Evolutionary conservation across 345 rosid genomes (phyloP).

Genomic region (Toxicodendron radicans): DNA sequence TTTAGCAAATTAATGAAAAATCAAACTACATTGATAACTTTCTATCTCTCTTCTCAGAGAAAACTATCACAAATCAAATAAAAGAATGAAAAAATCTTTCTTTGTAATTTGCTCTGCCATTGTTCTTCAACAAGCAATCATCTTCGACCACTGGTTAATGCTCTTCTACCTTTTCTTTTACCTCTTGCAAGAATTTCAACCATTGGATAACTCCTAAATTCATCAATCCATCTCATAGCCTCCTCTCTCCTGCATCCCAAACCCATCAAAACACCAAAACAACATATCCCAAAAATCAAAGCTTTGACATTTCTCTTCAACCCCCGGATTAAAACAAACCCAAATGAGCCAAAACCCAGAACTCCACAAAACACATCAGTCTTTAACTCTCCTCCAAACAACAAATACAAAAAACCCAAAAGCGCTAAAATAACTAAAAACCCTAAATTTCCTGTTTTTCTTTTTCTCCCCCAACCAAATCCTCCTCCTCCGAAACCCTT

Average conservation of each 20-base stretch:
- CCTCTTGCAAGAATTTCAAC: constrained; percentile 24
- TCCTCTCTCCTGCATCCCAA: constrained; percentile 29
- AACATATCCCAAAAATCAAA: constrained; percentile 38
- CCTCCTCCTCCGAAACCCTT: constrained; percentile 41
- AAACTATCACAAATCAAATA: not conserved
- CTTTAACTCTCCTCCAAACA: constrained; percentile 32
- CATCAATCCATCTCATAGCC: constrained; percentile 29
- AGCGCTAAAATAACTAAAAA: constrained; percentile 21
- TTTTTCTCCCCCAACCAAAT: constrained; percentile 41
- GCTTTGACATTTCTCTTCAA: constrained; percentile 27
- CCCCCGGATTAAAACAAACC: constrained; percentile 16
- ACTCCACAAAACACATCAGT: constrained; percentile 26
- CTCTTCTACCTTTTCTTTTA: constrained; percentile 28
- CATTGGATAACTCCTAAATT: constrained; percentile 27
- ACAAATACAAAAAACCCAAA: constrained; percentile 27
- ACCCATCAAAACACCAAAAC: constrained; percentile 34
- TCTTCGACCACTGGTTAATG: not conserved
- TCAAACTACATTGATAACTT: not conserved
- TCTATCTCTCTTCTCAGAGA: not conserved
- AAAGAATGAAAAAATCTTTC: not conserved
- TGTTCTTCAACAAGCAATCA: not conserved
- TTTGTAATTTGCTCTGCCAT: not conserved
- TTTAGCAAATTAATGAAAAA: not conserved
- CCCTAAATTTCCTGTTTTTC: constrained; percentile 24
- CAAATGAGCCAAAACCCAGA: constrained; percentile 32